These are phyloP conservation scores for Pichia sp. DNA, from an alignment of 1,139 yeast species.

Conservation along the genomic window DNA sequence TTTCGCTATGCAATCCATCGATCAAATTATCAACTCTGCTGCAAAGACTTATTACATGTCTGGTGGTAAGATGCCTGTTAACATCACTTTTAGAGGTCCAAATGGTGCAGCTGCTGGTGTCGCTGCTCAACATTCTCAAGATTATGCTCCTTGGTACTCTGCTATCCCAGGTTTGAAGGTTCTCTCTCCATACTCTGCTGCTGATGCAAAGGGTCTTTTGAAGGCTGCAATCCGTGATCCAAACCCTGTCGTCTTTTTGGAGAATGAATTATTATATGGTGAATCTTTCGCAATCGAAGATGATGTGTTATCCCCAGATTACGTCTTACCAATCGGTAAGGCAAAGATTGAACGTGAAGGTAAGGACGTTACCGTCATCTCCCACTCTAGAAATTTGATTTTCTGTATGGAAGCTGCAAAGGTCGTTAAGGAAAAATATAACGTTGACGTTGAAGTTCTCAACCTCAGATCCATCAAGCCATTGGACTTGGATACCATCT, in stretches of 20 bases:
- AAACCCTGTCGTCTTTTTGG: conserved; percentile 93
- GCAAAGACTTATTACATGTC: conserved; percentile 99
- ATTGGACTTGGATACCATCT: conserved; percentile 79
- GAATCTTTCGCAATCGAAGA: conserved; percentile 86
- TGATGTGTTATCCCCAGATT: conserved; percentile 84
- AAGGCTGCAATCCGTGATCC: conserved; percentile 98
- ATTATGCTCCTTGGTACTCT: conserved; percentile 97
- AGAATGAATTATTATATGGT: conserved; percentile 92
- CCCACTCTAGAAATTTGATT: conserved; percentile 88
- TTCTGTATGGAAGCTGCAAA: conserved; percentile 89
- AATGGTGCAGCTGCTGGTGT: conserved; percentile 99
- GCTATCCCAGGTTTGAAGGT: conserved; percentile 97
- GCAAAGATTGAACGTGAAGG: conserved; percentile 95
- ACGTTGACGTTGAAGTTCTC: conserved; percentile 87
- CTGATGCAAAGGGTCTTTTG: conserved; percentile 91
- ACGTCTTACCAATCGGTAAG: conserved; percentile 86
- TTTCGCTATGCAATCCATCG: conserved; percentile 99
- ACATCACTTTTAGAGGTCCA: conserved; percentile 97
- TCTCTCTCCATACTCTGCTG: conserved; percentile 89
- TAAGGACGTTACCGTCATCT: conserved; percentile 78
- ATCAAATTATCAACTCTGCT: conserved; percentile 95
- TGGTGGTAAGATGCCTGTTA: conserved; percentile 97
- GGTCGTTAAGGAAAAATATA: conserved; percentile 70
- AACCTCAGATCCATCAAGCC: conserved; percentile 98
- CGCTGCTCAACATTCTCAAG: conserved; percentile 99